These are phyloP conservation scores for Chaetomium sp. DNA, from an alignment of 2,329 filamentous ascomycete genomes.

Conservation along the genomic window DNA sequence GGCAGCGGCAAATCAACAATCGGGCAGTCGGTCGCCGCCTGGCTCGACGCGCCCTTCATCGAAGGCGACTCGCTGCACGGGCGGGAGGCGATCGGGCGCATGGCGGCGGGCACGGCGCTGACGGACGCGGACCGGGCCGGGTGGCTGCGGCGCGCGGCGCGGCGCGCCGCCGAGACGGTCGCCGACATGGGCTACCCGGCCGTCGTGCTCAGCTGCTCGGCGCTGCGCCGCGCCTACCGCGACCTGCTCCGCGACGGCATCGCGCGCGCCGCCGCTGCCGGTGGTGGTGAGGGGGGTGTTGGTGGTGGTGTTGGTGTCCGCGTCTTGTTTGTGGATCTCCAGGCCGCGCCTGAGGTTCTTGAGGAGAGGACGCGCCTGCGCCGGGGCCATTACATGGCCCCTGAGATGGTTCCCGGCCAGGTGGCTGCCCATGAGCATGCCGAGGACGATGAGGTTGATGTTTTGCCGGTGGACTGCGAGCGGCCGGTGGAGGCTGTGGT, in stretches of 20 bases:
- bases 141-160: neutral
- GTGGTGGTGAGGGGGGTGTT: no score
- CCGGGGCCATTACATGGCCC: neutral
- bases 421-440: slow-evolving; percentile 6
- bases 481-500: neutral
- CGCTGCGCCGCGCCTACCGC: neutral
- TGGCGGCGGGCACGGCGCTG: slow-evolving; percentile 1
- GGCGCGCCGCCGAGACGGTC: slow-evolving; percentile 4
- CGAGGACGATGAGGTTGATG: neutral
- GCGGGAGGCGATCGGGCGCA: slow-evolving; percentile 3
- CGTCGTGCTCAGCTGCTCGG: slow-evolving; percentile 8
- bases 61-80: slow-evolving; percentile 8
- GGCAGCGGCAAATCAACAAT: slow-evolving; percentile 5
- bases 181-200: slow-evolving; percentile 4
- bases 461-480: no score
- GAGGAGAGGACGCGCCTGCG: slow-evolving; percentile 1
- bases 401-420: slow-evolving; percentile 7
- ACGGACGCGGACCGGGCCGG: slow-evolving; percentile 2
- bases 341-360: neutral
- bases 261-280: no score
- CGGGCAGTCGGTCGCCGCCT: neutral
- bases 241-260: neutral
- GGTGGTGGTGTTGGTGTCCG: neutral
- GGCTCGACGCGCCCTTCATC: slow-evolving; percentile 2
- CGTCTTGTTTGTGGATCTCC: neutral